These are phyloP conservation scores for Geotrichum klebahnii DNA, from an alignment of 1,139 yeast genomes.

Conservation along the genomic window DNA sequence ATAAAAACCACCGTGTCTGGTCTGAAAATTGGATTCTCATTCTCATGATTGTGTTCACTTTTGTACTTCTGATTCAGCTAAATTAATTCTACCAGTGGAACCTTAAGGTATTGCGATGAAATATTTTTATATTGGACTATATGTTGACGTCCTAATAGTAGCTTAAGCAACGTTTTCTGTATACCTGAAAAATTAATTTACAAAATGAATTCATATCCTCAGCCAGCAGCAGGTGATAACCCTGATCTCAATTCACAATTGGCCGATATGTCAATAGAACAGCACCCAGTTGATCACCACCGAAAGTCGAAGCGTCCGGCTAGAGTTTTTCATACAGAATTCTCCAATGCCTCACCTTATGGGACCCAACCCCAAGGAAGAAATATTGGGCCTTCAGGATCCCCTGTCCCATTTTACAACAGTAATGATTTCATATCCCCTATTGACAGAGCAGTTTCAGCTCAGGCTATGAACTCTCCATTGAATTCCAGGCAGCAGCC, in stretches of 20 bases:
- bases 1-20: too few relatives aligned
- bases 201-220: not conserved
- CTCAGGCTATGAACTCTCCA: too few relatives aligned
- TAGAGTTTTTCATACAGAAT: slow-evolving; percentile 27
- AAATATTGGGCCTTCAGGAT: not conserved
- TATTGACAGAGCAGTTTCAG: too few relatives aligned
- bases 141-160: too few relatives aligned
- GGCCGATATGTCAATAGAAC: slow-evolving; percentile 7
- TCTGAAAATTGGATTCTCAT: too few relatives aligned
- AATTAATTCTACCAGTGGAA: too few relatives aligned
- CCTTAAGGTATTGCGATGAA: too few relatives aligned
- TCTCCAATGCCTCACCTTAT: not conserved
- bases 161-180: too few relatives aligned
- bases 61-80: too few relatives aligned
- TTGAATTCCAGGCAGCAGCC: slow-evolving; percentile 1
- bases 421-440: slow-evolving; percentile 4
- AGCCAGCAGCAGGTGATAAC: not conserved
- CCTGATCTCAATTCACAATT: slow-evolving; percentile 10
- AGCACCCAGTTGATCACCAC: slow-evolving; percentile 5
- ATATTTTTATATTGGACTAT: too few relatives aligned
- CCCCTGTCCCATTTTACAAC: not conserved
- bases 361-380: not conserved
- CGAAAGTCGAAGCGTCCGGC: slow-evolving; percentile 23
- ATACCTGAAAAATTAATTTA: not conserved
- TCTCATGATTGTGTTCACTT: too few relatives aligned